phyloP scores from a whole-genome alignment of 228 moss, liverwort and hornwort genomes.

The Sphagnum magellanicum region DNA sequence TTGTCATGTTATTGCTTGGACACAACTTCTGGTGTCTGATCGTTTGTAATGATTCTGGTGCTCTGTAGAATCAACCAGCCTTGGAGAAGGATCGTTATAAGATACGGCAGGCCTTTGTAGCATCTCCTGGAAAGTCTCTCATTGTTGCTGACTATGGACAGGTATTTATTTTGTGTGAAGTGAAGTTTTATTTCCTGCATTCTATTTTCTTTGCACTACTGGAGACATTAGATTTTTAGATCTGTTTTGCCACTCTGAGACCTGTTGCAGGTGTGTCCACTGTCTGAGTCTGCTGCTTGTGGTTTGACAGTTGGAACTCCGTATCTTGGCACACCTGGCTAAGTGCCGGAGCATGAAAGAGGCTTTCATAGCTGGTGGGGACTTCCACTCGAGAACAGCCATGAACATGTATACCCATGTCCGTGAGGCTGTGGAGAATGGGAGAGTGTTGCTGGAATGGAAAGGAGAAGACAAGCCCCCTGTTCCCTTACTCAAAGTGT shows the following conservation, averaged over 20 bases:
- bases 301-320: conserved; percentile 72
- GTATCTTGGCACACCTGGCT: conserved; percentile 86
- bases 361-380: conserved; percentile 88
- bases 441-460: conserved; percentile 84
- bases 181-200: too few relatives aligned
- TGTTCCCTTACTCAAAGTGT: conserved; percentile 82
- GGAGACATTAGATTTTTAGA: too few relatives aligned
- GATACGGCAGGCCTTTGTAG: conserved; percentile 94
- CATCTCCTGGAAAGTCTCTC: conserved; percentile 76
- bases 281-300: not conserved
- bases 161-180: conserved; percentile 20
- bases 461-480: conserved; percentile 79
- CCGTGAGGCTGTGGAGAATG: conserved; percentile 79
- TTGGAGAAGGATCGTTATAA: conserved; percentile 97
- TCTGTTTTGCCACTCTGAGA: not conserved
- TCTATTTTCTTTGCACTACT: too few relatives aligned
- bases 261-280: not conserved
- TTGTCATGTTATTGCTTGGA: too few relatives aligned
- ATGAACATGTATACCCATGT: conserved; percentile 99
- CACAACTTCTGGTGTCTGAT: not conserved
- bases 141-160: conserved; percentile 98
- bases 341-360: conserved; percentile 93
- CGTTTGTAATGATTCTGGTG: too few relatives aligned
- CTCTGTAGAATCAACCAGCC: conserved; percentile 92
- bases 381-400: conserved; percentile 98